phyloP scores from a whole-genome alignment of 2,329 filamentous ascomycete species.

The Alternaria incomplexa region DNA sequence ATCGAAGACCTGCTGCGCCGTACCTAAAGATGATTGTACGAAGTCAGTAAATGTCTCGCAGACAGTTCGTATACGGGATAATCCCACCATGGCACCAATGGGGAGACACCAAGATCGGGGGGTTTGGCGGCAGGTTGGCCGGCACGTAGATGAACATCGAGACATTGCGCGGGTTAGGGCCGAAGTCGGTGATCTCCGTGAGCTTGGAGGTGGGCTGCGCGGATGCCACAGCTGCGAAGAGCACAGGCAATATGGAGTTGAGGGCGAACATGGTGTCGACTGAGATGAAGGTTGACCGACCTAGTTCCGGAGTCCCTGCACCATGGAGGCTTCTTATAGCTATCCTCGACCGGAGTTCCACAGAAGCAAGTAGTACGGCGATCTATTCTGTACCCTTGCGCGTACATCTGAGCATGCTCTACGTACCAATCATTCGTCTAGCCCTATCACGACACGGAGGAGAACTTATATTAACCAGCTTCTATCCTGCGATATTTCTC shows the following conservation, averaged over 20 bases:
- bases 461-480: conserved; percentile 53
- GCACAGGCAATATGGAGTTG: conserved; percentile 2
- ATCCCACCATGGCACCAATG: conserved; percentile 41
- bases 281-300: not conserved
- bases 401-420: conserved; percentile 4
- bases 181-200: conserved; percentile 37
- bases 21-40: not conserved
- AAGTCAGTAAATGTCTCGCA: not conserved
- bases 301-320: not conserved
- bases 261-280: conserved; percentile 5
- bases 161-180: conserved; percentile 43
- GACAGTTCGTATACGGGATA: not conserved
- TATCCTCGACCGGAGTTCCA: not conserved
- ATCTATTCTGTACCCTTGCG: not conserved
- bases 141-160: conserved; percentile 44
- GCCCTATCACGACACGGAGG: conserved; percentile 5
- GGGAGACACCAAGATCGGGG: conserved; percentile 40
- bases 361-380: conserved; percentile 2
- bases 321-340: conserved; percentile 3
- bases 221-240: conserved; percentile 20
- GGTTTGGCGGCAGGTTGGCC: conserved; percentile 32
- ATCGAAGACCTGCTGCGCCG: conserved; percentile 38
- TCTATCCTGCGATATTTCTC: conserved; percentile 31
- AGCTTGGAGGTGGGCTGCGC: conserved; percentile 36
- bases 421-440: not conserved